These are phyloP conservation scores for Botrytis deweyae DNA, from an alignment of 2,329 filamentous ascomycete species.

Conservation along the genomic window DNA sequence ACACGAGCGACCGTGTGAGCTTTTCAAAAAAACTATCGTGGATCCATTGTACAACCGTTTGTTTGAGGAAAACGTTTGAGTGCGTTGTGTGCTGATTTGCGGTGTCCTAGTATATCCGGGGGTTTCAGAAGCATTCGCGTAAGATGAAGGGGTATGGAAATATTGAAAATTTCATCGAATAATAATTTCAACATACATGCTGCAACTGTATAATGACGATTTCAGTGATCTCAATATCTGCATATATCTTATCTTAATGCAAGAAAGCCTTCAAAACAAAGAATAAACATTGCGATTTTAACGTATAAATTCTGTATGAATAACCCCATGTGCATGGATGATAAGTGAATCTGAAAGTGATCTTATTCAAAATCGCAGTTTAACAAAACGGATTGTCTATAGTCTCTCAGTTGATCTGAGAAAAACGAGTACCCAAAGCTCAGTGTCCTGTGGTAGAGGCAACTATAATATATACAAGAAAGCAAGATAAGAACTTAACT, in stretches of 20 bases:
- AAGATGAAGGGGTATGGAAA: background rate
- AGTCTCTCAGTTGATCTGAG: background rate
- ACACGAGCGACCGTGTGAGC: background rate
- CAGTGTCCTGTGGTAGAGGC: background rate
- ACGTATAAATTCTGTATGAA: background rate
- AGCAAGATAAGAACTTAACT: background rate
- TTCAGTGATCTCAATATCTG: background rate
- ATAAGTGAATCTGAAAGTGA: background rate
- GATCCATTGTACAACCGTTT: background rate
- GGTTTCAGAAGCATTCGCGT: background rate
- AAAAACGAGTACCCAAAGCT: background rate
- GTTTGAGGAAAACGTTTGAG: background rate
- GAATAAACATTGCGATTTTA: background rate
- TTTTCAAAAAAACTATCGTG: background rate
- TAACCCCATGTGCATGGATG: no score
- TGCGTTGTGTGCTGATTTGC: background rate
- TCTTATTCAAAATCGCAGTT: background rate
- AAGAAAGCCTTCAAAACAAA: rapidly evolving
- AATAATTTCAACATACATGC: background rate
- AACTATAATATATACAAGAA: background rate
- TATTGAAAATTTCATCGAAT: background rate
- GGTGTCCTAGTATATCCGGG: background rate
- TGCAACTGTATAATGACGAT: background rate
- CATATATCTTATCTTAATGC: background rate
- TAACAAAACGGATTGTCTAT: background rate